Base-by-base conservation (phyloP, 2,329 filamentous ascomycete genomes). In the Colletotrichum endophyticum region DNA sequence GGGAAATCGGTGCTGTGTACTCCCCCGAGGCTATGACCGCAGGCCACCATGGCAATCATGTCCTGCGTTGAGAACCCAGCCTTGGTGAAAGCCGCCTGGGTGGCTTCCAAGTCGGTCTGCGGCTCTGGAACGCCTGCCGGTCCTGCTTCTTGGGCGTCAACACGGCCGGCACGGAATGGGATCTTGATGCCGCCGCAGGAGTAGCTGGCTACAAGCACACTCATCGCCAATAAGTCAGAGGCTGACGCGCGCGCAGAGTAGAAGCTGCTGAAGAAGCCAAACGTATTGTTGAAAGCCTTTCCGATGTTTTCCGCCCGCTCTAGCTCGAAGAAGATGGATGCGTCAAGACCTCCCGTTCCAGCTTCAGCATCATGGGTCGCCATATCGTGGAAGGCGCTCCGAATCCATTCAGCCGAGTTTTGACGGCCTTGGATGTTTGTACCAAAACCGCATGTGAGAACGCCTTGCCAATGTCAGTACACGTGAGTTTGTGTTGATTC, bases 1-100 rank as follows among this genome's bases (percentile, higher is more conserved):
- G 85, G 85, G 70, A 87, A 87, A 64, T 87, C 82, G 3, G 78
- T 81, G 27, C 84, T 83, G 79, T 90, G 88, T 1, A 90, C 87
- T 15, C 88, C 87, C 2, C 84, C 84, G 1, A 85, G 73, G 0
- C 82, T 82, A 63, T 85, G 84, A 0, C 84, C 84, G 36, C 84
- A 85, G 1, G 84, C 84, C 15, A 85, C 83, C 75, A 85, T 76
- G 1, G 82, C 76, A 6, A 84, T 85, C 84, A 85, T 85, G 2
- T 85, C 84, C 25, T 78, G 78, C 4, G 80, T 80, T 19, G 79
- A 79, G 61, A 84, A 84, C 1, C 84, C 84, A 0, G 81, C 80
- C 32, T 80, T 83, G 3, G 79, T 80, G 67, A 85, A 85, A 16
- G 79, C 79, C 8, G 68, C 66, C 27, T 78, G 77, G 11, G 82